Percentiles rank a stretch among this genome's conserved stretches.
phyloP scores from a whole-genome alignment of 495 filamentous ascomycete genomes.

The Neurospora tetraspora region DNA sequence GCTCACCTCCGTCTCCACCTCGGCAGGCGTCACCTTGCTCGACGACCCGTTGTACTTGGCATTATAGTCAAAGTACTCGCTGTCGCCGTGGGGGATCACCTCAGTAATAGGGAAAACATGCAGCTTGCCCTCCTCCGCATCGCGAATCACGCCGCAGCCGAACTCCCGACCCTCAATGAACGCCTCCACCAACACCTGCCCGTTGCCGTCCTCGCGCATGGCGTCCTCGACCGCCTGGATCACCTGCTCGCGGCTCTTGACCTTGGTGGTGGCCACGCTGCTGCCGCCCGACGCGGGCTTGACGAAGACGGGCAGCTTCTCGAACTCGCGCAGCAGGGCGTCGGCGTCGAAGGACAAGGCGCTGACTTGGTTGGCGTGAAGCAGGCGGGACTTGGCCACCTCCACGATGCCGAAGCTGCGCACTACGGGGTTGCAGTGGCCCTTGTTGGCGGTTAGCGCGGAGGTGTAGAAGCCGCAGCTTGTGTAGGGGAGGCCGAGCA shows the following conservation, averaged over 20 bases:
- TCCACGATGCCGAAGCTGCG: neutral
- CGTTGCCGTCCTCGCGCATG: neutral
- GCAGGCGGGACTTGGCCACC: neutral
- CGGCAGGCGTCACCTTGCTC: neutral
- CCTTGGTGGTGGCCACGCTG: neutral
- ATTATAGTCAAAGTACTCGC: neutral
- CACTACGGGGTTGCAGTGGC: neutral
- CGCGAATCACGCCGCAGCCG: neutral
- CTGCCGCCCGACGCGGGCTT: neutral
- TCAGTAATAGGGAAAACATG: neutral
- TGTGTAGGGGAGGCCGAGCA: neutral
- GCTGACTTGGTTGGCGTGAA: neutral
- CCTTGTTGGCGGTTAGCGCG: neutral
- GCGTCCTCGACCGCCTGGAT: neutral
- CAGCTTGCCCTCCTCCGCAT: neutral
- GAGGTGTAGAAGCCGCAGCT: neutral
- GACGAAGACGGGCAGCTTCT: neutral
- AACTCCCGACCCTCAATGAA: neutral
- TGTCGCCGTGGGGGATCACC: neutral
- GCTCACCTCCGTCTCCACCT: neutral
- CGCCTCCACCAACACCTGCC: neutral
- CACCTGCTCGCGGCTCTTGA: neutral
- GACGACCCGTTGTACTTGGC: neutral
- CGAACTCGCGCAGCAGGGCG: neutral
- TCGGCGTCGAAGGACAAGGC: neutral